Evolutionary conservation across 1,139 yeast genomes (phyloP), one percentile per base, ranked within the genome.

Genomic region (Candida pseudoviswanathii): DNA sequence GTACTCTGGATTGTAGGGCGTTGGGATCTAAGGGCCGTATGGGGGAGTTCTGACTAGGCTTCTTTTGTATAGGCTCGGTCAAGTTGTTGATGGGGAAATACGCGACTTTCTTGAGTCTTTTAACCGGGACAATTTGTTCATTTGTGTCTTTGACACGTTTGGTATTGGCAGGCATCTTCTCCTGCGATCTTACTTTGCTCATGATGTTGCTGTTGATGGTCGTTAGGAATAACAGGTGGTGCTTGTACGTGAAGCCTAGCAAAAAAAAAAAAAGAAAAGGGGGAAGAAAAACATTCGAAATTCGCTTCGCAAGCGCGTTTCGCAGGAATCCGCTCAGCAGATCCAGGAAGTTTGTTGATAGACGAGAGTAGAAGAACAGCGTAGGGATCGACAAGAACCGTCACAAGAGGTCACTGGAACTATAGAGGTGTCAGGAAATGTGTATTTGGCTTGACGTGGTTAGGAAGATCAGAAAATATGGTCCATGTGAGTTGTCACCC

Each of bases 21-120:
- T 50, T 53, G 5, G 40, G 43, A 39, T 51, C 51, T 3, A 51
- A 43, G 3, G 46, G 54, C 24, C 38, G 40, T 8, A 53, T 42
- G n/a, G 46, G 46, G 5, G 44, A n/a, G 32, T 29, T 2, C 31
- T 24, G 31, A n/a, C 3, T 29, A 16, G 10, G 31, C 21, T 22
- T 9, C 1, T 34, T 36, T 22, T 40, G 38, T 16, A 31, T 21
- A 5, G 36, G 32, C 3, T 27, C 21, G 39, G 53, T 47, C 32
- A 46, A 30, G 61, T 61, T 37, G 70, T 74, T 70, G 25, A 66
- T 61, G 1, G 80, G 78, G 53, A 71, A 68, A 53, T 73, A 74
- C 3, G 71, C 63, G 3, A 71, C 70, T 51, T 71, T 73, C 45
- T 58, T 61, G 5, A 56, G 51, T 43, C 62, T 58, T 48, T 63